Evolutionary conservation across 345 rosid species (phyloP).

Genomic region (Citrus glauca): DNA sequence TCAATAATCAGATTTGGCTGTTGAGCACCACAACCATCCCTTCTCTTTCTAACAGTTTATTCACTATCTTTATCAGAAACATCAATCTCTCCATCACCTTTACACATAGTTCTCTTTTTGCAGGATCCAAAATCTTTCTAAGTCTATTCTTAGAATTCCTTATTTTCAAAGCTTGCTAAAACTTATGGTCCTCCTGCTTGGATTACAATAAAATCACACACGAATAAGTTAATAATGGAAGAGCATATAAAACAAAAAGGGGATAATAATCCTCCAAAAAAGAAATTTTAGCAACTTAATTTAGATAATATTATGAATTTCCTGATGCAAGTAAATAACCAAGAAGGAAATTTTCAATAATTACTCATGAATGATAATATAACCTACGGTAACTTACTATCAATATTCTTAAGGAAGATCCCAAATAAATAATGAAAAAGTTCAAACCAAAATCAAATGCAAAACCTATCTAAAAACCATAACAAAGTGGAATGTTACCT

Average conservation of each 20-base stretch:
- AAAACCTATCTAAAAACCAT: not conserved
- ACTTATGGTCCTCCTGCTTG: slow-evolving; percentile 83
- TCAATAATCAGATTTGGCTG: too few relatives aligned
- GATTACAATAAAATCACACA: slow-evolving; percentile 11
- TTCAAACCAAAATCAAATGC: not conserved
- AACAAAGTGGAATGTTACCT: slow-evolving; percentile 38
- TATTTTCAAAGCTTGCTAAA: slow-evolving; percentile 86
- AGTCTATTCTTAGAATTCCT: slow-evolving; percentile 83
- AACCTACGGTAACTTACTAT: not conserved
- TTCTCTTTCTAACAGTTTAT: slow-evolving; percentile 72
- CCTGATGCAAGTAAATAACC: not conserved
- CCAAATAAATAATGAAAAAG: not conserved
- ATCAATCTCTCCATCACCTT: slow-evolving; percentile 76
- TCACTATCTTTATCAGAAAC: slow-evolving; percentile 55
- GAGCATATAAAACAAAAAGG: too few relatives aligned
- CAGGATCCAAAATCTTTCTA: slow-evolving; percentile 78
- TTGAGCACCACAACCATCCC: slow-evolving; percentile 70
- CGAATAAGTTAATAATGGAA: not conserved
- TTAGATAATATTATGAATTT: not conserved
- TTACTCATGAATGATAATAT: not conserved
- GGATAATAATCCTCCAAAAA: too few relatives aligned
- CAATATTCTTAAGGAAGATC: not conserved
- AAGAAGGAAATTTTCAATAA: not conserved
- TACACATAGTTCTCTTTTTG: slow-evolving; percentile 83
- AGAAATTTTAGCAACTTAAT: too few relatives aligned